These are phyloP conservation scores for Hymenochaete sp. DNA, from an alignment of 1,284 basidiomycete genomes.

Conservation along the genomic window DNA sequence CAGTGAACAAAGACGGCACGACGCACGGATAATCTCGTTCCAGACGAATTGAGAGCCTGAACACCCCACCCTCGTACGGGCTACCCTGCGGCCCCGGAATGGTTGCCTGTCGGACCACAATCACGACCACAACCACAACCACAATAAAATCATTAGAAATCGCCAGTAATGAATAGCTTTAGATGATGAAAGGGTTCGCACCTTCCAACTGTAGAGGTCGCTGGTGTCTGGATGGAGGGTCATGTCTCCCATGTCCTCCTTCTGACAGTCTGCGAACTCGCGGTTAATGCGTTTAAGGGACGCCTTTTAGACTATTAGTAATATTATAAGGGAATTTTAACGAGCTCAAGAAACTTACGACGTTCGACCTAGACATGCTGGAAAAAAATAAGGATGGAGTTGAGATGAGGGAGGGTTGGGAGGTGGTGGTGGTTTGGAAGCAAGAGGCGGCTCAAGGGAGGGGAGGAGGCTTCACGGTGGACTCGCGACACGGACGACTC, in stretches of 20 bases:
- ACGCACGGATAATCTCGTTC: conserved; percentile 79
- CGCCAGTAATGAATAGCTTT: too few relatives aligned
- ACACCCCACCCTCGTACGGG: conserved; percentile 82
- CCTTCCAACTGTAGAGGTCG: conserved; percentile 42
- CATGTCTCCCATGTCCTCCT: conserved; percentile 76
- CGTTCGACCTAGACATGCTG: conserved; percentile 1
- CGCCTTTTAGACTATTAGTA: conserved; percentile 40
- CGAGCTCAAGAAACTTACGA: neutral
- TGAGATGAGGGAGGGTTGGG: too few relatives aligned
- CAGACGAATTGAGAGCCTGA: conserved; percentile 65
- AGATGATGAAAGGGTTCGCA: too few relatives aligned
- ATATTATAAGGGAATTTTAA: neutral
- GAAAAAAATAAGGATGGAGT: neutral
- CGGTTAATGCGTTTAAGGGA: conserved; percentile 82
- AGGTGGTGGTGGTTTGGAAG: neutral
- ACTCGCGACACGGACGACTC: neutral
- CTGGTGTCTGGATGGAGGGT: conserved; percentile 54
- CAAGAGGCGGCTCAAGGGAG: neutral
- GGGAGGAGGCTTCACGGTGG: too few relatives aligned
- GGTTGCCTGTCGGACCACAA: conserved; percentile 61
- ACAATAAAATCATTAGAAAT: conserved; percentile 50
- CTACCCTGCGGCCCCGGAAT: conserved; percentile 82
- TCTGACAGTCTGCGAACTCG: conserved; percentile 76
- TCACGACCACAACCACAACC: too few relatives aligned
- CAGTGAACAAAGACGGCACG: too few relatives aligned